Base-by-base conservation (phyloP, 2,329 filamentous ascomycete genomes). In the Canariomyces notabilis region DNA sequence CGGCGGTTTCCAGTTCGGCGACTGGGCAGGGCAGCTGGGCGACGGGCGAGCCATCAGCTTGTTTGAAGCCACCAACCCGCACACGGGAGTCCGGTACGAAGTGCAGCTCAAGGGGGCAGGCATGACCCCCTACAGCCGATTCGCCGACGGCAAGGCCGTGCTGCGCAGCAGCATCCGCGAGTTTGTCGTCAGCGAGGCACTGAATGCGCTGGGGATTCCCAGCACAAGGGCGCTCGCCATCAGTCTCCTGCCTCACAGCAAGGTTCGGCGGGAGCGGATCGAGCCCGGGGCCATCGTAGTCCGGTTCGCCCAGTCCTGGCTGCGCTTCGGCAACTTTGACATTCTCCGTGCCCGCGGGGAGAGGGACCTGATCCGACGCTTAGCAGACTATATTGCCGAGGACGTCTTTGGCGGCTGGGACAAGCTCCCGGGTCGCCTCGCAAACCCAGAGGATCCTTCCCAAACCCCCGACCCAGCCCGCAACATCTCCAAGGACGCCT, bases 271-370 rank as follows among this genome's bases (percentile, higher is more conserved):
- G 46, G 93, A 98, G 69, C 79, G 78, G 4, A 67, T 86, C 2
- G 93, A 98, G 65, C 89, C 91, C 0, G 91, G 89, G 12, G 93
- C 93, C 8, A 93, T 98, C 50, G 93, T 98, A 11, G 78, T 88
- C 21, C 81, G 93, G 9, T 96, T 96, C 61, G 93, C 93, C 1
- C 82, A 95, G 64, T 85, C 79, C 15, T 98, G 93, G 93, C 67
- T 98, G 37, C 78, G 93, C 19, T 81, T 98, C 41, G 93, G 93
- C n/a, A 97, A 85, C 16, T 98, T 98, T 61, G 94, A 98, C 59
- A 76, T 98, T n/a, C 76, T 90, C 7, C 81, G 89, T 32, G 83
- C 85, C 4, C 77, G 93, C 16, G 87, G 87, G 23, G 89, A 98
- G 56, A 75, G 90, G 16, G 75, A 74, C 9, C 68, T 93, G 33